Evolutionary conservation across 805 yeast genomes (phyloP).

Genomic region (Ogataea corticis): DNA sequence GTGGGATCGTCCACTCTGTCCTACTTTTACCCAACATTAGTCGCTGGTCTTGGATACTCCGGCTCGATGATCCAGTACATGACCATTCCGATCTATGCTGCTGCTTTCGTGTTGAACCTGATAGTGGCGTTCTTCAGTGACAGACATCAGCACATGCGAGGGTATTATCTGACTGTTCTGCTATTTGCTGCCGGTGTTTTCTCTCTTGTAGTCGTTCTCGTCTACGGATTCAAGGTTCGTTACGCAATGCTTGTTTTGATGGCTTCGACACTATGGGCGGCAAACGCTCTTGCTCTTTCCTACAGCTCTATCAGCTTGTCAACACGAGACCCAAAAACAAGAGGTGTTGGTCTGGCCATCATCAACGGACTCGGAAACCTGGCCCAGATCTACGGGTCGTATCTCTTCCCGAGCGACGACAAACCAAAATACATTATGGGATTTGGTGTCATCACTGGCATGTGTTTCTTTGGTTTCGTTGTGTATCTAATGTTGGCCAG

Average conservation of each 20-base stretch:
- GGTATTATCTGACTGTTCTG: conserved; percentile 50
- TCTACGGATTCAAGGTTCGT: conserved; percentile 37
- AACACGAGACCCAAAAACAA: conserved; percentile 13
- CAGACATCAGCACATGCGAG: conserved; percentile 50
- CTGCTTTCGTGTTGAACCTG: conserved; percentile 37
- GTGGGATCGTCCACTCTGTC: conserved; percentile 38
- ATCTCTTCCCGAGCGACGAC: conserved; percentile 45
- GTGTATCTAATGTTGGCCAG: conserved; percentile 8
- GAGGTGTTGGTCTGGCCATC: conserved; percentile 27
- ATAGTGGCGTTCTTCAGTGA: conserved; percentile 59
- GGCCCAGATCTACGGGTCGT: conserved; percentile 57
- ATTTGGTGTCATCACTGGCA: conserved; percentile 17
- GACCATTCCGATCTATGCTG: conserved; percentile 59
- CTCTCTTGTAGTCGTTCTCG: conserved; percentile 10
- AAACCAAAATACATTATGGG: conserved; percentile 49
- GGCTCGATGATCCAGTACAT: conserved; percentile 52
- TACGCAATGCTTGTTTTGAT: conserved; percentile 62
- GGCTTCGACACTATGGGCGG: conserved; percentile 58
- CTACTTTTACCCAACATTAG: conserved; percentile 62
- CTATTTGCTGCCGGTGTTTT: conserved; percentile 47
- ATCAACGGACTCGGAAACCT: conserved; percentile 59
- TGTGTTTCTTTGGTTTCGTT: conserved; percentile 15
- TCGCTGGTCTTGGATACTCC: conserved; percentile 52
- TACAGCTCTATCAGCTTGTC: conserved; percentile 51
- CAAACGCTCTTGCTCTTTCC: conserved; percentile 57